Base-by-base conservation (phyloP, 2,329 filamentous ascomycete genomes). In the Corynespora cassiicola region DNA sequence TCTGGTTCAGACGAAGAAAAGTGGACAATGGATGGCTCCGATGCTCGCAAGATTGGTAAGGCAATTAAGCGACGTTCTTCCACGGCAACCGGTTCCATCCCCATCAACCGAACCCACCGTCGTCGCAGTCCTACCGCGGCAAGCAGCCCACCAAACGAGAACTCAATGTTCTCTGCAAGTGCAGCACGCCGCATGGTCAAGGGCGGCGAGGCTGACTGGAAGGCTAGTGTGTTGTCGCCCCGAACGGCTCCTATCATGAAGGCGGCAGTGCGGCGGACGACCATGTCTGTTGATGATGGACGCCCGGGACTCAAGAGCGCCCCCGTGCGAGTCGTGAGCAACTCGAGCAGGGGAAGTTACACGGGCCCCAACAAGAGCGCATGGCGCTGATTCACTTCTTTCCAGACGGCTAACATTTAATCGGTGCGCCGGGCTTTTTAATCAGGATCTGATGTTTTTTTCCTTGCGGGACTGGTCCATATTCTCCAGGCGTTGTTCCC, bases 121-220 rank as follows among this genome's bases (percentile, higher is more conserved):
- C 70, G 80, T 31, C 77, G 81, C 42, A 82, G 79, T 47, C 81
- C 79, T 6, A 78, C 76, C 27, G 62, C 56, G 19, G 49, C 47
- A 15, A 58, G 53, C 6, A 79, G 76, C 36, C 79, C 81, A 10
- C 79, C 80, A 2, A 77, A 72, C 35, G 79, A 82, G 50, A 80
- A 78, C 41, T 70, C 72, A 6, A 74, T 85, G 64, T 86, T 87
- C 64, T 85, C 81, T 1, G 81, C 83, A 16, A 77, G 79, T 37
- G 83, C 86, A 46, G 83, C 84, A 17, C 75, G 85, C 27, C 75
- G 85, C 10, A 86, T 87, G 81, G 79, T 83, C 24, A 82, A 79
- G 58, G 78, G 74, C 31, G 78, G 83, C 20, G 79, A 80, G 26
- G 72, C 74, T 31, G 76, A 79, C 12, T 74, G 71, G 55, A 78